A percentile compares a stretch with the other conserved stretches of the same genome.
Evolutionary conservation across 164 flowering plant species (phyloP).

Genomic region (Akebia trifoliata): DNA sequence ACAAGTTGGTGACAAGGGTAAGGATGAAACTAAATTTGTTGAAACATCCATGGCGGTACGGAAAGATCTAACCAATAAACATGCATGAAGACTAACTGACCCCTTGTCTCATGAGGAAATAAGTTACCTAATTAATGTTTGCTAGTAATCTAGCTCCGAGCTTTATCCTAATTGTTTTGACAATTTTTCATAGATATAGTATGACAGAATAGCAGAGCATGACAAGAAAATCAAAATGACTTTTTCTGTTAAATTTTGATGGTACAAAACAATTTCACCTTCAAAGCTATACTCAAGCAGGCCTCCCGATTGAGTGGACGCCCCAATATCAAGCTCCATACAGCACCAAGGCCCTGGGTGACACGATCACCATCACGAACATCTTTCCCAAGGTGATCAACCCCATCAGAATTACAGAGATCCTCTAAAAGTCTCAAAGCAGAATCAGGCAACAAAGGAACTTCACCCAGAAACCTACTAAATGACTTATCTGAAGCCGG

Average conservation of each 20-base stretch:
- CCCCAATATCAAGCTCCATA: conserved; percentile 90
- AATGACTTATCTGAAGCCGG: conserved; percentile 95
- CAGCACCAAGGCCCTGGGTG: conserved; percentile 96
- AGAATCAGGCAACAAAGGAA: conserved; percentile 75
- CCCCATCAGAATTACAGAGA: conserved; percentile 57
- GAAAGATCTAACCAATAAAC: too few species aligned
- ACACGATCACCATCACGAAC: conserved; percentile 83
- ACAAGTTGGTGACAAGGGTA: too few species aligned
- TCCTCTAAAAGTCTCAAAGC: conserved; percentile 66
- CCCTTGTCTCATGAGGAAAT: too few species aligned
- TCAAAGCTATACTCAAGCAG: conserved; percentile 79
- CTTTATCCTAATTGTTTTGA: too few species aligned
- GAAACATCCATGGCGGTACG: too few species aligned
- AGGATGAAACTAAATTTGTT: too few species aligned
- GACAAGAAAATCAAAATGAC: not conserved
- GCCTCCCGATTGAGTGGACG: conserved; percentile 73
- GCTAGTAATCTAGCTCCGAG: too few species aligned
- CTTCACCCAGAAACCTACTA: conserved; percentile 92
- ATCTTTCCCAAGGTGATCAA: conserved; percentile 42
- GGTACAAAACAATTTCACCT: conserved; percentile 38
- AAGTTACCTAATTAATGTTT: too few species aligned
- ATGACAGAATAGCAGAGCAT: too few species aligned
- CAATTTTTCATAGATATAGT: too few species aligned
- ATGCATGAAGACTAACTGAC: too few species aligned
- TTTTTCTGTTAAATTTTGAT: not conserved